Evolutionary conservation across 352 stramenopile genomes (phyloP), one percentile per base, ranked within the genome.

Genomic region (Halophytophthora batemanensis): DNA sequence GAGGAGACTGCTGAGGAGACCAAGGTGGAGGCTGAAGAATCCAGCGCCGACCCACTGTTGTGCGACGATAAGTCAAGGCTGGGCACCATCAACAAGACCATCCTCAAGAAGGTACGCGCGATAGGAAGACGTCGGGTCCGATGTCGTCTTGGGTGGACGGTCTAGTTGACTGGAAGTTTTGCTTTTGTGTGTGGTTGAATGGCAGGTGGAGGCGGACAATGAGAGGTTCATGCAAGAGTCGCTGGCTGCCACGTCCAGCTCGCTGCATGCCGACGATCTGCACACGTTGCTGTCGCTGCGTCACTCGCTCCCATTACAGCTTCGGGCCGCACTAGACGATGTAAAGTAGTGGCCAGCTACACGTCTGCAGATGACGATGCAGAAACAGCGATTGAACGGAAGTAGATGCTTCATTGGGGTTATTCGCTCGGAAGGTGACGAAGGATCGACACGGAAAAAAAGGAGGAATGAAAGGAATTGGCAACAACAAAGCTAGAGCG

Each of bases 191-290:
- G 15, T 57, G 8, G 25, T 45, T 40, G 45, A 45, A 12, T 18
- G 38, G 6, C 47, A 92, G 78, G 74, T 92, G 34, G 79, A 90
- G 49, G 41, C 70, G 33, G 77, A 86, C 41, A 93, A 93, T 51
- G 53, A 58, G 6, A 53, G 68, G 15, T 93, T 79, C 49, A 35
- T 93, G 39, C 47, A 63, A 8, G 74, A 89, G 25, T 69, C 56
- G 29, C 63, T 90, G 42, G 35, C 51, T 17, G 60, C 61, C 22
- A 76, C 76, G 13, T 76, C 79, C 14, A 88, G 79, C 50, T 37
- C 46, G 6, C 54, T 89, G 31, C 76, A 90, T 56, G 69, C 66
- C 3, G 71, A 82, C 46, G 76, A 93, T 48, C 62, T 93, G 23
- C 74, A 93, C 59, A 78, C 72, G 19, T 46, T 87, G 14, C 38